phyloP scores from a whole-genome alignment of 768 basidiomycete genomes.

The Lenzites betulinus region DNA sequence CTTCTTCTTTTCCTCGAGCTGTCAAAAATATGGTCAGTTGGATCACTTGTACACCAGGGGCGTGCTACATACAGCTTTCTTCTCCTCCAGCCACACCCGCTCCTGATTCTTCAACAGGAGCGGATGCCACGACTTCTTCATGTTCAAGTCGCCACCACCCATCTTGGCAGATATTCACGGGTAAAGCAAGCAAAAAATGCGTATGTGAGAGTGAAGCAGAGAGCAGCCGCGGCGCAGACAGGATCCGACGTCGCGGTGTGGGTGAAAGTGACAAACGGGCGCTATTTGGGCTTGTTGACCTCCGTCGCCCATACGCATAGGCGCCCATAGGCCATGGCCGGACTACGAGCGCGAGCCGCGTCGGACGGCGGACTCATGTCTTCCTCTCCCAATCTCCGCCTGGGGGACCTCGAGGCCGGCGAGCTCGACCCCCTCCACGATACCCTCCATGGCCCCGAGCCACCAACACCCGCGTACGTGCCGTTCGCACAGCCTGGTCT shows the following conservation, averaged over 20 bases:
- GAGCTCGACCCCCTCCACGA: conserved; percentile 34
- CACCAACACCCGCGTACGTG: conserved; percentile 28
- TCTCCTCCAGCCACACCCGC: conserved; percentile 98
- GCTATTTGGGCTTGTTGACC: conserved; percentile 39
- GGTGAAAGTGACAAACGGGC: conserved; percentile 11
- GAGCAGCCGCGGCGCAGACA: conserved; percentile 7
- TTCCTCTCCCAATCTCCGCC: conserved; percentile 25
- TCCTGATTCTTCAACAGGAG: conserved; percentile 98
- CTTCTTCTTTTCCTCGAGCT: conserved; percentile 99
- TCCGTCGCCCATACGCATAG: not conserved
- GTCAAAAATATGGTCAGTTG: not conserved
- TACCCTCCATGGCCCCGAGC: conserved; percentile 18
- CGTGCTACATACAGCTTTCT: conserved; percentile 75
- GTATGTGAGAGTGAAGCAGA: conserved; percentile 17
- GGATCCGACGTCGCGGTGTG: conserved; percentile 7
- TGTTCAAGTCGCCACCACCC: conserved; percentile 98
- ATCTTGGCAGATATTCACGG: conserved; percentile 57
- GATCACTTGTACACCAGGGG: not conserved
- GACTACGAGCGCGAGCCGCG: conserved; percentile 16
- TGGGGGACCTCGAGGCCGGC: conserved; percentile 34
- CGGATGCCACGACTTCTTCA: conserved; percentile 99
- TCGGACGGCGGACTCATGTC: conserved; percentile 28
- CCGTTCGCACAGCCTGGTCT: conserved; percentile 3
- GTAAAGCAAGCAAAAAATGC: conserved; percentile 11
- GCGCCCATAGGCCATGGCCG: conserved; percentile 19